Conservation (phyloP, 2,329 filamentous ascomycete genomes). For the Hypomyces rosellus region DNA sequence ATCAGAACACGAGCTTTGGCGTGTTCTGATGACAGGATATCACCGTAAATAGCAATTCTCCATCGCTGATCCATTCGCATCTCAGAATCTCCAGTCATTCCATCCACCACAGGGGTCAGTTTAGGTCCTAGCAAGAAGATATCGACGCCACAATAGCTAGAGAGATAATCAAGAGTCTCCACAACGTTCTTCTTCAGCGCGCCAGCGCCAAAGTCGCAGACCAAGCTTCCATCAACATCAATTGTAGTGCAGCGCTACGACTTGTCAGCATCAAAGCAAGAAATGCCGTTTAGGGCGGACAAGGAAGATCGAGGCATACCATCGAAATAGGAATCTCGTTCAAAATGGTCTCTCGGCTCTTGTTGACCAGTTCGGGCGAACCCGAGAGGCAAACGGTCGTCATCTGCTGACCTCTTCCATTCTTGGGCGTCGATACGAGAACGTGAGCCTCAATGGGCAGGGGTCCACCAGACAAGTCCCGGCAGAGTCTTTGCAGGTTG, state of each 20-base stretch:
- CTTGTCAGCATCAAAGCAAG: conserved; percentile 11
- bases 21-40: conserved; percentile 91
- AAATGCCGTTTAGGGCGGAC: background rate
- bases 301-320: conserved; percentile 50
- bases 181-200: conserved; percentile 70
- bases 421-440: conserved; percentile 72
- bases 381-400: conserved; percentile 91
- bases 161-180: conserved; percentile 79
- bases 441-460: conserved; percentile 78
- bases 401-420: conserved; percentile 57
- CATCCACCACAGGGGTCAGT: conserved; percentile 68
- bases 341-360: conserved; percentile 81
- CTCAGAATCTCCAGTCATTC: conserved; percentile 70
- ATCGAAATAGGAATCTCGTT: conserved; percentile 88
- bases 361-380: conserved; percentile 78
- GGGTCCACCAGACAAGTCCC: conserved; percentile 65
- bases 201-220: conserved; percentile 64
- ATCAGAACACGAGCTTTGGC: conserved; percentile 94
- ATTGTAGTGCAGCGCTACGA: conserved; percentile 81
- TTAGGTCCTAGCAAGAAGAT: conserved; percentile 94
- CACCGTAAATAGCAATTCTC: conserved; percentile 89
- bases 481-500: conserved; percentile 71
- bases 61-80: conserved; percentile 85
- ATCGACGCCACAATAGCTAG: conserved; percentile 85
- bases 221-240: conserved; percentile 85